phyloP scores from a whole-genome alignment of 148 eudicot genomes.

The Limonium bicolor region DNA sequence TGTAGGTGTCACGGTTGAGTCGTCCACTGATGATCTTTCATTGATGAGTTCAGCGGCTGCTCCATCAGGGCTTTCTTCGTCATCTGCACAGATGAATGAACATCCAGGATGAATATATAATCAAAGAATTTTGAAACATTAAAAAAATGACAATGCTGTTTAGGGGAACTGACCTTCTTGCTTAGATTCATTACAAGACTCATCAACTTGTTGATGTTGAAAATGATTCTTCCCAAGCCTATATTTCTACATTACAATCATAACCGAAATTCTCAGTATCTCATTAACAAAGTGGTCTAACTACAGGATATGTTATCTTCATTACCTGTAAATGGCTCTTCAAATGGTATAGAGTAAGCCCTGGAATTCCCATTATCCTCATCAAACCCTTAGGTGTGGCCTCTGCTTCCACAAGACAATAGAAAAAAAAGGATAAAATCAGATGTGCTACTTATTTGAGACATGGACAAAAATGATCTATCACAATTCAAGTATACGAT shows the following conservation, averaged over 20 bases:
- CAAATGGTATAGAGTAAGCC: conserved; percentile 72
- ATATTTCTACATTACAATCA: conserved; percentile 28
- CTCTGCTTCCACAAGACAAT: conserved; percentile 9
- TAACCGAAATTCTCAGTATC: neutral
- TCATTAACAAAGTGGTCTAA: neutral
- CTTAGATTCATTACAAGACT: conserved; percentile 23
- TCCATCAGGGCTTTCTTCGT: conserved; percentile 14
- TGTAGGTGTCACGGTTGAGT: conserved; percentile 17
- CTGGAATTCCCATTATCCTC: conserved; percentile 60
- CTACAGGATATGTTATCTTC: neutral
- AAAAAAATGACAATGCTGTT: neutral
- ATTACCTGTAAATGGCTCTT: conserved; percentile 78
- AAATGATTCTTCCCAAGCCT: conserved; percentile 64
- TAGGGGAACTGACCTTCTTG: conserved; percentile 26
- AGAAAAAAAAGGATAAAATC: neutral
- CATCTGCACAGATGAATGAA: conserved; percentile 15
- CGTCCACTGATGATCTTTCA: no score
- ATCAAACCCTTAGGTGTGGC: conserved; percentile 66
- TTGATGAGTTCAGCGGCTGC: no score
- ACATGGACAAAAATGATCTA: no score
- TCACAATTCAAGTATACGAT: no score
- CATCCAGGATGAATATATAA: neutral
- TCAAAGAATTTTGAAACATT: neutral
- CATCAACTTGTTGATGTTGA: no score
- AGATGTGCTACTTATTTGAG: no score